A percentile compares a stretch with the other conserved stretches of the same genome.
phyloP scores from a whole-genome alignment of 352 stramenopile genomes.

The Pythium diclinum region DNA sequence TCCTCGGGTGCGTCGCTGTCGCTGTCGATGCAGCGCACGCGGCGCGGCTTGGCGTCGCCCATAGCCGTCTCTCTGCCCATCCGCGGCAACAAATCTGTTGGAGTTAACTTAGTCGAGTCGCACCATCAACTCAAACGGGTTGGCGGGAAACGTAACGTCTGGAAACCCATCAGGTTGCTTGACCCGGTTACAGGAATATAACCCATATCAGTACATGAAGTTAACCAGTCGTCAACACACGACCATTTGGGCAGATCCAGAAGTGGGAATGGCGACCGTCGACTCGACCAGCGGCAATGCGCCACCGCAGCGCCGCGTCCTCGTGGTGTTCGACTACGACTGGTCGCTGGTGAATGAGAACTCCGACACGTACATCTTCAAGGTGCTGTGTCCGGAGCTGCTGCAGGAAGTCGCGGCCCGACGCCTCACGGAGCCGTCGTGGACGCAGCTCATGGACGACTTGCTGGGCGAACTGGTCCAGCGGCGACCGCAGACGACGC shows the following conservation, averaged over 20 bases:
- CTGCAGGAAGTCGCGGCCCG: constrained; percentile 35
- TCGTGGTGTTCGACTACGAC: constrained; percentile 84
- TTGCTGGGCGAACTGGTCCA: constrained; percentile 41
- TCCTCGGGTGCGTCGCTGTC: constrained; percentile 7
- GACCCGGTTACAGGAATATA: background rate
- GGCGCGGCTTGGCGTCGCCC: constrained; percentile 1
- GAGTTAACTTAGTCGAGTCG: constrained; percentile 14
- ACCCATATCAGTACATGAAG: constrained; percentile 3
- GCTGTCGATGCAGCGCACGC: constrained; percentile 10
- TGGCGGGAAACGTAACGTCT: constrained; percentile 24
- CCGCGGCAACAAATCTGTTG: background rate
- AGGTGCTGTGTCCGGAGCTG: constrained; percentile 58
- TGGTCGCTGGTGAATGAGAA: constrained; percentile 84
- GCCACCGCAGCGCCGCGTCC: constrained; percentile 22
- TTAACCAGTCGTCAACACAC: background rate
- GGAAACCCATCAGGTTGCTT: too few species aligned
- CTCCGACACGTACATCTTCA: constrained; percentile 78
- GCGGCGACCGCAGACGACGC: constrained; percentile 39
- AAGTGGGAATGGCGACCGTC: background rate
- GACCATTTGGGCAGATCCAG: background rate
- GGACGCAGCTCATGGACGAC: constrained; percentile 69
- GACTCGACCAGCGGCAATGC: background rate
- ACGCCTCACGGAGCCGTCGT: constrained; percentile 34
- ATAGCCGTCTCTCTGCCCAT: constrained; percentile 11
- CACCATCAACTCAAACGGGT: constrained; percentile 16